phyloP scores from a whole-genome alignment of 2,329 filamentous ascomycete species.

The Cladosporium austrohemisphaericum region DNA sequence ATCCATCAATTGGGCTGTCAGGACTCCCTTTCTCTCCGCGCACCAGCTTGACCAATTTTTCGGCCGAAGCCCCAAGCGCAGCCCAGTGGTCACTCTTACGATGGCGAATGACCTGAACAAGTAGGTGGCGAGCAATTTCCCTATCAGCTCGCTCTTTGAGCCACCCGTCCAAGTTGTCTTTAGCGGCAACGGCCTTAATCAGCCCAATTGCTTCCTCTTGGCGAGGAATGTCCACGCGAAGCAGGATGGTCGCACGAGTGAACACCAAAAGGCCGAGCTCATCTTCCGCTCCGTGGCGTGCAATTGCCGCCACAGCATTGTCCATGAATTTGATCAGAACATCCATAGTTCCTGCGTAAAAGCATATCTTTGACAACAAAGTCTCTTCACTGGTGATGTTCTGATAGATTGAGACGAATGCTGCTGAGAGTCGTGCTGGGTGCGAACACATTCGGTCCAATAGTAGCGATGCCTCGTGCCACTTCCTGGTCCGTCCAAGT shows the following conservation, averaged over 20 bases:
- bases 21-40: neutral
- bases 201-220: neutral
- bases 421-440: neutral
- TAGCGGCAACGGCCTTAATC: neutral
- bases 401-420: neutral
- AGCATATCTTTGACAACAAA: neutral
- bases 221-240: neutral
- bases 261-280: neutral
- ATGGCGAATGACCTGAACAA: neutral
- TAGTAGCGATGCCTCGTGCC: neutral
- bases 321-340: neutral
- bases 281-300: neutral
- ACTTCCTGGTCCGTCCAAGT: neutral
- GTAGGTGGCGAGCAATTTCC: neutral
- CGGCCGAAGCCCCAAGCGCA: neutral
- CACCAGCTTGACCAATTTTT: neutral
- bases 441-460: neutral
- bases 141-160: neutral
- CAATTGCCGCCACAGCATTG: neutral
- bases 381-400: neutral
- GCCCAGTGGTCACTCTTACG: neutral
- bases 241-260: neutral
- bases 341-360: neutral
- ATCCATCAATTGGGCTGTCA: neutral
- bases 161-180: neutral